Evolutionary conservation across 805 yeast genomes (phyloP).

Genomic region (Cyberlindnera americana): DNA sequence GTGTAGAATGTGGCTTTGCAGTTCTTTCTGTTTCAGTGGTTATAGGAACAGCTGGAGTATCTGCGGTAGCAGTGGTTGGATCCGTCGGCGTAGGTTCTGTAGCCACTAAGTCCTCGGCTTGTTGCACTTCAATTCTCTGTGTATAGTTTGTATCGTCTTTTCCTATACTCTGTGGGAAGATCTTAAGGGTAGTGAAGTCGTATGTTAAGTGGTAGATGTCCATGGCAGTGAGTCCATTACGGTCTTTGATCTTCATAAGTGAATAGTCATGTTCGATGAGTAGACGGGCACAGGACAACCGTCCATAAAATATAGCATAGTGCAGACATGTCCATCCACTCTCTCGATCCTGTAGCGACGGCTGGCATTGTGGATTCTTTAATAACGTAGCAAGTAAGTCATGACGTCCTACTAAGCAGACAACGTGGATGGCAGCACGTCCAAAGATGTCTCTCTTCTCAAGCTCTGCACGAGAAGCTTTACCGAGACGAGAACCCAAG

Average conservation of each 20-base stretch:
- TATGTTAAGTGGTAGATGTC: conserved; percentile 44
- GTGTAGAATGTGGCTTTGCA: background rate
- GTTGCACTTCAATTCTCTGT: conserved; percentile 13
- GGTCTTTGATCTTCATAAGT: conserved; percentile 57
- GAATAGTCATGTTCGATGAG: conserved; percentile 34
- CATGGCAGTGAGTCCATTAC: conserved; percentile 68
- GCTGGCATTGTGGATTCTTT: conserved; percentile 43
- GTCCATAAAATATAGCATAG: conserved; percentile 56
- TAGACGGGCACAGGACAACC: conserved; percentile 49
- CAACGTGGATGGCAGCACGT: conserved; percentile 55
- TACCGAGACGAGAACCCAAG: conserved; percentile 18
- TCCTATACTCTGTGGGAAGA: conserved; percentile 40
- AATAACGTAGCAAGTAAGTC: conserved; percentile 46
- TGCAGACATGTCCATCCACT: conserved; percentile 83
- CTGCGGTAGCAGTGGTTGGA: background rate
- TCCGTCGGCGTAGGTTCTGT: background rate
- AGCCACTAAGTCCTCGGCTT: background rate
- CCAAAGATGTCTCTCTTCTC: conserved; percentile 66
- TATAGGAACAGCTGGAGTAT: background rate
- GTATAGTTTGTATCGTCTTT: conserved; percentile 21
- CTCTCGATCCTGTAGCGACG: conserved; percentile 56
- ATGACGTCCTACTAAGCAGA: conserved; percentile 47
- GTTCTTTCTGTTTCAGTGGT: background rate
- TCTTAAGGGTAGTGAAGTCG: conserved; percentile 40
- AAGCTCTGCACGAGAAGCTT: conserved; percentile 37